Evolutionary conservation across 2,329 filamentous ascomycete genomes (phyloP).

Genomic region (Cladosporium sphaerospermum): DNA sequence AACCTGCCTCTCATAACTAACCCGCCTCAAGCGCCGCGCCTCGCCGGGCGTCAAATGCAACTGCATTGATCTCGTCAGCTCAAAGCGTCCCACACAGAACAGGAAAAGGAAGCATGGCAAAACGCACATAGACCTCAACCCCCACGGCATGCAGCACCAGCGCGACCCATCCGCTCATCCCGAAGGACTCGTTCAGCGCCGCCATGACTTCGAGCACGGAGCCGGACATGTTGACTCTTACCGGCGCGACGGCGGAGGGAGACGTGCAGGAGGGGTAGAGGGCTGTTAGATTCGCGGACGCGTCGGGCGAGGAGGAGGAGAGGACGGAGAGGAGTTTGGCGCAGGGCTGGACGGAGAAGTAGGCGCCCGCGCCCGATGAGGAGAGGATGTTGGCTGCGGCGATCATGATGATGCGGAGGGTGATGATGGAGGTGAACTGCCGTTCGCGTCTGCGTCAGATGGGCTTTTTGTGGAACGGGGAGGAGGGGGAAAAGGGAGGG

Average conservation of each 20-base stretch:
- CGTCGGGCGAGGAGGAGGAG: slow-evolving; percentile 18
- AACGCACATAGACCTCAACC: slow-evolving; percentile 38
- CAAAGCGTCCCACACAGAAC: too few relatives aligned
- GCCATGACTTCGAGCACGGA: slow-evolving; percentile 34
- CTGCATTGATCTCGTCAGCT: background rate
- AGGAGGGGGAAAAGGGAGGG: background rate
- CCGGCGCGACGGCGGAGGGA: slow-evolving; percentile 28
- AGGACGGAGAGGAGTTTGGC: slow-evolving; percentile 25
- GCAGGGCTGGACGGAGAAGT: slow-evolving; percentile 19
- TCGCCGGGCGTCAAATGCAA: slow-evolving; percentile 48
- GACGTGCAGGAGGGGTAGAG: slow-evolving; percentile 42
- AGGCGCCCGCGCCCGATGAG: slow-evolving; percentile 25
- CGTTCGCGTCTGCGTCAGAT: too few relatives aligned
- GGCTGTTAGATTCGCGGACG: slow-evolving; percentile 19
- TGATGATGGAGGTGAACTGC: slow-evolving; percentile 44
- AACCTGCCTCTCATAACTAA: slow-evolving; percentile 52
- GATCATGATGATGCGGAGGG: slow-evolving; percentile 45
- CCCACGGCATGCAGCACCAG: slow-evolving; percentile 45
- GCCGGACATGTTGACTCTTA: slow-evolving; percentile 25
- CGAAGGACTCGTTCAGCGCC: slow-evolving; percentile 45
- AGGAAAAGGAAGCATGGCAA: background rate
- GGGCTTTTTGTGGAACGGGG: too few relatives aligned
- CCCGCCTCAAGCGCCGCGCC: slow-evolving; percentile 46
- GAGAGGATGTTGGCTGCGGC: slow-evolving; percentile 36
- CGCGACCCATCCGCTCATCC: slow-evolving; percentile 49